Conservation (phyloP, 2,329 filamentous ascomycete genomes). For the Coniochaeta sp. region DNA sequence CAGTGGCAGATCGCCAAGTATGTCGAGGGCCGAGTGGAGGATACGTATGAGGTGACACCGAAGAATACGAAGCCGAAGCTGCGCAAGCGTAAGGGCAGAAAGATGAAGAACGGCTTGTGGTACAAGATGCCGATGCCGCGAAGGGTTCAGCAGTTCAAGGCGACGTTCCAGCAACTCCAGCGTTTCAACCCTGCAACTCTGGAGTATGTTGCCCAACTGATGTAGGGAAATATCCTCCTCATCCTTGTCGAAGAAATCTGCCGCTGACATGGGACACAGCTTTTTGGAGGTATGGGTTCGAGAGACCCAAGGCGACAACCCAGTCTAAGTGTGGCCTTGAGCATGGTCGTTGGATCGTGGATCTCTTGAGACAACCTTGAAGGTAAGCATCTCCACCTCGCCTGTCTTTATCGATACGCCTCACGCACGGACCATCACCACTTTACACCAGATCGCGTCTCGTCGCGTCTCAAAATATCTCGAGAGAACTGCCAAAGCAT, state of each 20-base stretch:
- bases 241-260: neutral
- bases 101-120: neutral
- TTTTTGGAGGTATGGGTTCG: too few species aligned
- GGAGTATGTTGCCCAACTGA: neutral
- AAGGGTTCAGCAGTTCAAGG: constrained; percentile 30
- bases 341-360: too few species aligned
- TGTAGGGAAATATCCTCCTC: neutral
- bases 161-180: constrained; percentile 13
- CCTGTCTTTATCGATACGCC: neutral
- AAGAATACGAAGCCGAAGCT: neutral
- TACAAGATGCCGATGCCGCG: neutral
- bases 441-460: neutral
- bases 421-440: neutral
- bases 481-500: neutral
- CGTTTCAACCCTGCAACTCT: neutral
- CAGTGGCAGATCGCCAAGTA: neutral
- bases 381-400: too few species aligned
- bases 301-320: too few species aligned
- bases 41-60: too few species aligned
- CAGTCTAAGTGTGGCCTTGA: too few species aligned
- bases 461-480: neutral
- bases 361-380: too few species aligned
- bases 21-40: too few species aligned
- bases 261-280: neutral
- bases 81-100: neutral